Conservation (phyloP, 2,329 filamentous ascomycete genomes). For the Chrysoporthe austroafricana region DNA sequence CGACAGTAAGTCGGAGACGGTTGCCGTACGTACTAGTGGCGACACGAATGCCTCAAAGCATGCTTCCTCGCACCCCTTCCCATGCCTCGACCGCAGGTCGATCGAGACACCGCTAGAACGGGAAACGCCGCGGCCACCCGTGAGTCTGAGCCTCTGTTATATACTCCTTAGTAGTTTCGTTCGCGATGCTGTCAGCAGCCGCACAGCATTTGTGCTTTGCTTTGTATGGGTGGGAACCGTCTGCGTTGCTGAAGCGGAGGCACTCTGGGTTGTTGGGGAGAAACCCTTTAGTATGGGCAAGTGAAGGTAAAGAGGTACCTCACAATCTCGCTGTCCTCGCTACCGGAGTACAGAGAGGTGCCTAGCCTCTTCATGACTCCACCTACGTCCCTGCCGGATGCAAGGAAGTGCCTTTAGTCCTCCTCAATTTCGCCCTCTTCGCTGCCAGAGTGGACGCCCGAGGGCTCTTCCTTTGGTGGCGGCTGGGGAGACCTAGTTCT, state of each 20-base stretch:
- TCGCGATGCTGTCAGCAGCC: not conserved
- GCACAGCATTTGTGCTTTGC: not conserved
- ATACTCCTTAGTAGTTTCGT: not conserved
- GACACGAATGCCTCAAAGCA: constrained; percentile 23
- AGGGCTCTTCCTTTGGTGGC: constrained; percentile 56
- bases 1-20: constrained; percentile 27
- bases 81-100: not conserved
- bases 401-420: constrained; percentile 48
- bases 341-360: not conserved
- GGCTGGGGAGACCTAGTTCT: constrained; percentile 57
- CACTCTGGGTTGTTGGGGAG: not conserved
- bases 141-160: not conserved
- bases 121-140: not conserved
- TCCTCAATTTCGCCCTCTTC: constrained; percentile 99
- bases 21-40: constrained; percentile 30
- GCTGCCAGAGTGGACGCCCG: constrained; percentile 78
- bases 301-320: not conserved
- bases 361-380: constrained; percentile 29
- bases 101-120: not conserved
- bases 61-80: constrained; percentile 1
- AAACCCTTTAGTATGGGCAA: not conserved
- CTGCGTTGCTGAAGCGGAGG: not conserved
- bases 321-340: not conserved
- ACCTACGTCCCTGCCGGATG: constrained; percentile 27
- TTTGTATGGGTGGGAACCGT: not conserved